Evolutionary conservation across 345 rosid species (phyloP).

Genomic region (Linum trigynum): DNA sequence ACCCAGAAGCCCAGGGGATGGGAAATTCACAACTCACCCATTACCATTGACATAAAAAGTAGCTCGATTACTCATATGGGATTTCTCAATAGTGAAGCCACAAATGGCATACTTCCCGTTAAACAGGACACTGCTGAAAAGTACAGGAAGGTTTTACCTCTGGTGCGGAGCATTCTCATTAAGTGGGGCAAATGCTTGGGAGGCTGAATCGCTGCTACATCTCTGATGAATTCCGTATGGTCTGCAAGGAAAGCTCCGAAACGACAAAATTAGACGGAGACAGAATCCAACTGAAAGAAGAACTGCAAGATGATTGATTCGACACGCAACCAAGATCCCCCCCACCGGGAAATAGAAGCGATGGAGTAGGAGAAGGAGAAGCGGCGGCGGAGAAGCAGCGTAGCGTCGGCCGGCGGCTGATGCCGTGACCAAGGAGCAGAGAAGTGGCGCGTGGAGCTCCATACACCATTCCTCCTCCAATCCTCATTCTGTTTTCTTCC

Average conservation of each 20-base stretch:
- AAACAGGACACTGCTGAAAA: neutral
- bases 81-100: neutral
- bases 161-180: conserved; percentile 41
- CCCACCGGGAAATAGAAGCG: conserved; percentile 31
- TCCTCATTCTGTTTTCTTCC: conserved; percentile 11
- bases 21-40: neutral
- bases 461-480: conserved; percentile 30
- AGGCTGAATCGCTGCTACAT: conserved; percentile 53
- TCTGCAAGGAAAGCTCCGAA: conserved; percentile 26
- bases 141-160: conserved; percentile 29
- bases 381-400: conserved; percentile 25
- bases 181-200: conserved; percentile 54
- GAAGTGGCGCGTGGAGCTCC: conserved; percentile 32
- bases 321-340: neutral
- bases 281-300: neutral
- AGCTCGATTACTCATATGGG: neutral
- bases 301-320: neutral
- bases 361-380: conserved; percentile 26
- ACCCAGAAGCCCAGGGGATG: neutral
- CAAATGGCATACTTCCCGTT: neutral
- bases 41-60: neutral
- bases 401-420: conserved; percentile 16
- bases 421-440: conserved; percentile 13
- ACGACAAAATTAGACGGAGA: neutral
- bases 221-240: conserved; percentile 46